Evolutionary conservation across 192 early-diverging fungal genomes (phyloP).

Genomic region (Entomortierella parvispora): DNA sequence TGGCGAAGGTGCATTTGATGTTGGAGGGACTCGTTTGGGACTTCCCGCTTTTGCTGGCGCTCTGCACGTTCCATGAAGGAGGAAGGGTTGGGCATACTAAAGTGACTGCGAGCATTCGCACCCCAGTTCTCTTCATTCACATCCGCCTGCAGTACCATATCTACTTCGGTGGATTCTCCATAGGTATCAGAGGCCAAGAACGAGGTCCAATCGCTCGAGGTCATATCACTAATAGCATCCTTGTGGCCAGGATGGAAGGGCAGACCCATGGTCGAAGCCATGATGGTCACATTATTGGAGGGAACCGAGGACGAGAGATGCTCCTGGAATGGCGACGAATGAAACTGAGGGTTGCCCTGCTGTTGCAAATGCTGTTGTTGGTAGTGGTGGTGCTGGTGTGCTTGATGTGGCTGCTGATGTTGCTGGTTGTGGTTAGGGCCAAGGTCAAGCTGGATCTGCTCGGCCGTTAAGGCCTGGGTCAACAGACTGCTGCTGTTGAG

Average conservation of each 20-base stretch:
- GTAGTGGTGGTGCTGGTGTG: neutral
- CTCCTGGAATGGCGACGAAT: neutral
- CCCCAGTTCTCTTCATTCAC: slow-evolving; percentile 47
- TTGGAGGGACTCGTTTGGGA: slow-evolving; percentile 13
- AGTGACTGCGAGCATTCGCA: slow-evolving; percentile 20
- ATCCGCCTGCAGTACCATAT: slow-evolving; percentile 37
- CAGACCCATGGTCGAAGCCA: neutral
- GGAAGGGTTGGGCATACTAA: slow-evolving; percentile 39
- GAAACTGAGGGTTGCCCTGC: too few relatives aligned
- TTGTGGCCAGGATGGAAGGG: slow-evolving; percentile 34
- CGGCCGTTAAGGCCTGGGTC: slow-evolving; percentile 32
- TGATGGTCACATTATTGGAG: neutral
- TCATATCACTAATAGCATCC: slow-evolving; percentile 13
- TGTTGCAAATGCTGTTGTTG: neutral
- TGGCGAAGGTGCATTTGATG: slow-evolving; percentile 13
- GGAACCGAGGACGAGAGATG: slow-evolving; percentile 5
- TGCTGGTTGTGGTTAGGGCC: slow-evolving; percentile 10
- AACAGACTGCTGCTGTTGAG: slow-evolving; percentile 29
- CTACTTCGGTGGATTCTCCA: slow-evolving; percentile 9
- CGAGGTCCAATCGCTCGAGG: slow-evolving; percentile 31
- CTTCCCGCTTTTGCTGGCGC: slow-evolving; percentile 42
- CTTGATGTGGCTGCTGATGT: slow-evolving; percentile 4
- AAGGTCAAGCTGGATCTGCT: slow-evolving; percentile 15
- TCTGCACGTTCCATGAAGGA: slow-evolving; percentile 50
- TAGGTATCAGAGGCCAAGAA: slow-evolving; percentile 28